Evolutionary conservation across 768 basidiomycete species (phyloP).

Genomic region (Pholiota molesta): DNA sequence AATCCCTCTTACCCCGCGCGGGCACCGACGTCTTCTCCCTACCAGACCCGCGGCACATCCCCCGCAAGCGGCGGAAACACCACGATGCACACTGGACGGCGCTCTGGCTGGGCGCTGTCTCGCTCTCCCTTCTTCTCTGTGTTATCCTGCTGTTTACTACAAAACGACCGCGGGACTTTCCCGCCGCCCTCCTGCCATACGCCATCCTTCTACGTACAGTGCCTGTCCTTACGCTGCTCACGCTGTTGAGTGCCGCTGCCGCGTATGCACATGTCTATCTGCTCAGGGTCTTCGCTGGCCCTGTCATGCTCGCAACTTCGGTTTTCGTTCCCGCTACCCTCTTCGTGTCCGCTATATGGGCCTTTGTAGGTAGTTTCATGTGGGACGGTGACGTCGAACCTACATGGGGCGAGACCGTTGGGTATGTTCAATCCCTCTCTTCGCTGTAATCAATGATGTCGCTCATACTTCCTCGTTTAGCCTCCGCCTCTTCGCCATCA

Average conservation of each 20-base stretch:
- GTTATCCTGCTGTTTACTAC: slow-evolving; percentile 68
- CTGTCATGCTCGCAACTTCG: slow-evolving; percentile 78
- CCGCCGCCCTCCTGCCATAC: slow-evolving; percentile 53
- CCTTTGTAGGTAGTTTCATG: slow-evolving; percentile 80
- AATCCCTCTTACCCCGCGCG: slow-evolving; percentile 78
- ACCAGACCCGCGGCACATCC: slow-evolving; percentile 74
- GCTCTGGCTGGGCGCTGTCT: slow-evolving; percentile 61
- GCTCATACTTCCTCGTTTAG: slow-evolving; percentile 32
- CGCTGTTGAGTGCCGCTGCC: slow-evolving; percentile 66
- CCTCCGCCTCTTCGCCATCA: slow-evolving; percentile 75
- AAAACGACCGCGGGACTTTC: slow-evolving; percentile 41
- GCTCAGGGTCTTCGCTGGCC: slow-evolving; percentile 79
- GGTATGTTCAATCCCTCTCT: slow-evolving; percentile 47
- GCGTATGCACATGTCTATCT: slow-evolving; percentile 79
- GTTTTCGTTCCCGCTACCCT: slow-evolving; percentile 77
- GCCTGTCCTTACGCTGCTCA: slow-evolving; percentile 74
- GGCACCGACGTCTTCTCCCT: slow-evolving; percentile 75
- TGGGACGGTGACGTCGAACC: slow-evolving; percentile 54
- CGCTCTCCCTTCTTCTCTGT: slow-evolving; percentile 63
- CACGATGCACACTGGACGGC: slow-evolving; percentile 77
- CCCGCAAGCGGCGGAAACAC: slow-evolving; percentile 66
- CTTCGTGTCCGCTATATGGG: slow-evolving; percentile 77
- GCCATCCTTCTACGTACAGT: slow-evolving; percentile 77
- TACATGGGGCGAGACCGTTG: slow-evolving; percentile 83
- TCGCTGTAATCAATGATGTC: not conserved